These are phyloP conservation scores for Magnaporthales sp. DNA, from an alignment of 2,329 filamentous ascomycete species.

Conservation along the genomic window DNA sequence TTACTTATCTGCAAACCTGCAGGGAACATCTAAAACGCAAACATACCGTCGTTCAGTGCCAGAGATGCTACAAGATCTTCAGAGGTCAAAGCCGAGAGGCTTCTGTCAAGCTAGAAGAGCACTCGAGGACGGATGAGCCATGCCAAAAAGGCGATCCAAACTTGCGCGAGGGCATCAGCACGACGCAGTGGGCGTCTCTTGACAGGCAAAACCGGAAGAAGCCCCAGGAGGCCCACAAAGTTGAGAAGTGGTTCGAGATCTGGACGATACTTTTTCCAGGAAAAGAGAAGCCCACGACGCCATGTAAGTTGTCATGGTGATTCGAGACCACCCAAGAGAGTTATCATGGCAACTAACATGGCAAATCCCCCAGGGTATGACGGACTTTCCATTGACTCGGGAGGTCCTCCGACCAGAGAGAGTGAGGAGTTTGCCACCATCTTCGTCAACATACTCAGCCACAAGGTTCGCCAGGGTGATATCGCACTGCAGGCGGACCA, in stretches of 20 bases:
- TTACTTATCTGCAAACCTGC: not conserved
- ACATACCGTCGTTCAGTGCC: conserved; percentile 18
- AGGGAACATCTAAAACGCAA: conserved; percentile 19
- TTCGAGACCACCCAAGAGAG: not conserved
- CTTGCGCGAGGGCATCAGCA: conserved; percentile 17
- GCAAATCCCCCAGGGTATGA: conserved; percentile 12
- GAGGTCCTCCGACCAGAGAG: conserved; percentile 10
- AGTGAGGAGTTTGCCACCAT: conserved; percentile 15
- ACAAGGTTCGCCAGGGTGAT: conserved; percentile 16
- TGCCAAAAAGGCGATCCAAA: conserved; percentile 14
- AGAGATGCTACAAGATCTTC: conserved; percentile 18
- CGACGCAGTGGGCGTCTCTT: conserved; percentile 16
- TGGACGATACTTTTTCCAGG: conserved; percentile 18
- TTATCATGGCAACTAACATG: not conserved
- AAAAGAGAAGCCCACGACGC: conserved; percentile 12
- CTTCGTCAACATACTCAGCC: conserved; percentile 16
- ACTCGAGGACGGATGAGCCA: conserved; percentile 12
- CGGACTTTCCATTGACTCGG: conserved; percentile 6
- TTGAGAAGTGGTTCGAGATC: conserved; percentile 21
- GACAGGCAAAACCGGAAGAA: conserved; percentile 18
- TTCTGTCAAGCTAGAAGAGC: conserved; percentile 12
- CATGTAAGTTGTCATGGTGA: conserved; percentile 12
- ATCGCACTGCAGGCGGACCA: conserved; percentile 11
- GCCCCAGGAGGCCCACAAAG: conserved; percentile 17
- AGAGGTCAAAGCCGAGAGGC: conserved; percentile 8